Conservation (phyloP, 2,329 filamentous ascomycete species). For the Fonsecaea monophora region DNA sequence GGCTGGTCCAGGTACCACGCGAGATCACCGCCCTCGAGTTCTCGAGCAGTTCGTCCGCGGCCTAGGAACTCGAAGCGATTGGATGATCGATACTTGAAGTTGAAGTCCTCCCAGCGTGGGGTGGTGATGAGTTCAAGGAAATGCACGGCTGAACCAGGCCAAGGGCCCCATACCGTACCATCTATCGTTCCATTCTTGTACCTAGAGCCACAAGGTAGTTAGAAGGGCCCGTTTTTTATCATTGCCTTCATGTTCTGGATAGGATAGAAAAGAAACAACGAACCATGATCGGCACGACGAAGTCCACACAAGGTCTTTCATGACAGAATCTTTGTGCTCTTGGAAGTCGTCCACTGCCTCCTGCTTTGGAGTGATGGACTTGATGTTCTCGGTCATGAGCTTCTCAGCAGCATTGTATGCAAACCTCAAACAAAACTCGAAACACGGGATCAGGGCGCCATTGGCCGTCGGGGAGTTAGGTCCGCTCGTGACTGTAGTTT, state of each 20-base stretch:
- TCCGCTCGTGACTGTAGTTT: constrained; percentile 40
- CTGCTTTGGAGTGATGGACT: constrained; percentile 41
- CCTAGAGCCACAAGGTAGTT: background rate
- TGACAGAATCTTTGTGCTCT: constrained; percentile 22
- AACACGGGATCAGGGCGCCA: constrained; percentile 42
- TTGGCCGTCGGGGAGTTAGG: constrained; percentile 42
- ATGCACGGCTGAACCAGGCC: constrained; percentile 9
- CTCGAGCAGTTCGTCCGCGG: constrained; percentile 52
- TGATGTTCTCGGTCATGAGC: constrained; percentile 48
- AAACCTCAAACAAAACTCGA: constrained; percentile 47
- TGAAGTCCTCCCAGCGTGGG: constrained; percentile 29
- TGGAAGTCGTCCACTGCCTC: constrained; percentile 33
- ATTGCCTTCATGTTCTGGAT: background rate
- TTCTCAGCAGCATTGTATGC: constrained; percentile 46
- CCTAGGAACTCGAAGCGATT: constrained; percentile 59
- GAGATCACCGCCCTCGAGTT: constrained; percentile 41
- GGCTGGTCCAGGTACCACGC: constrained; percentile 32
- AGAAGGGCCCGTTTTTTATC: background rate
- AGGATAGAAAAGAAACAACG: background rate
- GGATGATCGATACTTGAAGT: constrained; percentile 50
- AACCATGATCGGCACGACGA: constrained; percentile 22
- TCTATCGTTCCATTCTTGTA: constrained; percentile 15
- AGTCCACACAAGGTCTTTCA: constrained; percentile 25
- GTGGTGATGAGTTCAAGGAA: constrained; percentile 1
- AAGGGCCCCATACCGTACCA: constrained; percentile 17